Base-by-base conservation (phyloP, 139 green algal species). In the Nannochloris sp. region DNA sequence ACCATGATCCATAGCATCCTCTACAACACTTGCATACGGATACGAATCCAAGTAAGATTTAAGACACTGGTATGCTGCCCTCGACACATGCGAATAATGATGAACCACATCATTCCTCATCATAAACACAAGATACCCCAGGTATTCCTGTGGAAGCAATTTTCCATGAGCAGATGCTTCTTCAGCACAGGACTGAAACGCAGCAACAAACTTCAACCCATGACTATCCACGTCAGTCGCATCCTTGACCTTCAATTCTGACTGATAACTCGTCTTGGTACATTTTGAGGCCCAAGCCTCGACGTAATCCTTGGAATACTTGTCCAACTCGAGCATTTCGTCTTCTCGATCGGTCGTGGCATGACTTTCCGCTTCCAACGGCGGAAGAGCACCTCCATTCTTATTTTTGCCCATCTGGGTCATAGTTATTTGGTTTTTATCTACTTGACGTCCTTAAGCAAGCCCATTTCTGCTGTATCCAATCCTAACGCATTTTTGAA, bases 91-190 rank as follows among this genome's bases (percentile, higher is more conserved):
- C 5, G 44, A 28, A 33, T 45, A 23, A 26, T 70, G 40, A 50
- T 76, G 69, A 8, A 76, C 13, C 13, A 60, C 29, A 43, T 76
- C 62, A 31, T 46, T 62, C 25, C 69, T 55, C 40, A 71, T 40
- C 2, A 76, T 61, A n/a, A 68, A 25, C 10, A 67, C 56, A 10
- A 76, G 45, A 29, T 59, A 17, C 20, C 71, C 69, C 56, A 76
- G 50, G 2, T 65, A 44, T 29, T 45, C n/a, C 5, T 13, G 17
- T 5, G 56, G 26, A n/a, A 71, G 23, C 9, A 29, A 28, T 14
- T 28, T 62, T 0, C 36, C 56, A 3, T 55, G 56, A 25, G 30
- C 23, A 31, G 31, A 49, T 31, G 56, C 69, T 56, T 67, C 49
- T 57, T 76, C 36, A 12, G 40, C 23, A 59, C 55, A 17, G 29